phyloP scores from a whole-genome alignment of 202 grass and related monocot species.

The Panicum virgatum region DNA sequence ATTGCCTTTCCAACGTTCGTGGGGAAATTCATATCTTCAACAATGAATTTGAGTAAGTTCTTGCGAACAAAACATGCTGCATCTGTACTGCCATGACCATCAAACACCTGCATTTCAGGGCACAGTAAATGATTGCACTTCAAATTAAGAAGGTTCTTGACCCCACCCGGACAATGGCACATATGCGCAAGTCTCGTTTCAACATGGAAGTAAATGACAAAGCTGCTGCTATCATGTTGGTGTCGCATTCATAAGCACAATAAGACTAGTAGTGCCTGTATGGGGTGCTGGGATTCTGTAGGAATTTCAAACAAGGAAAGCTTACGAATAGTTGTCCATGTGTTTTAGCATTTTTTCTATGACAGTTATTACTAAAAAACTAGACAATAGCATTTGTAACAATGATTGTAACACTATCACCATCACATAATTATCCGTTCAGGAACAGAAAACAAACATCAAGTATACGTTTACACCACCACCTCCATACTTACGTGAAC shows the following conservation, averaged over 20 bases:
- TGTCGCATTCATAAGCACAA: not conserved
- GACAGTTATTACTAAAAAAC: not conserved
- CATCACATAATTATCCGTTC: not conserved
- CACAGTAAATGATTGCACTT: not conserved
- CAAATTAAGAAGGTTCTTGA: not conserved
- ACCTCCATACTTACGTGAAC: not conserved
- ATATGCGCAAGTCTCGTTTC: not conserved
- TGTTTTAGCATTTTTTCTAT: not conserved
- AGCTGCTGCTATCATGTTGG: not conserved
- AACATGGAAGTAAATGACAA: not conserved
- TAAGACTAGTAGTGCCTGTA: not conserved
- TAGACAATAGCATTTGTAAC: not conserved
- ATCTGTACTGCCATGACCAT: conserved; percentile 81
- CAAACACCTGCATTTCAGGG: conserved; percentile 62
- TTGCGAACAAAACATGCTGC: conserved; percentile 69
- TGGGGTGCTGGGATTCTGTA: not conserved
- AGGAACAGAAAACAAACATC: not conserved
- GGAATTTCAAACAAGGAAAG: not conserved
- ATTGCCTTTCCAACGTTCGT: conserved; percentile 55
- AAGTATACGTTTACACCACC: not conserved
- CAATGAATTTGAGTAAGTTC: conserved; percentile 78
- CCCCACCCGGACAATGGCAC: conserved; percentile 17
- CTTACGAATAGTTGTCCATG: too few relatives aligned
- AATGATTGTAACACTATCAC: not conserved
- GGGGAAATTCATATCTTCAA: conserved; percentile 73